Evolutionary conservation across 768 basidiomycete genomes (phyloP).

Genomic region (Asterophora parasitica): DNA sequence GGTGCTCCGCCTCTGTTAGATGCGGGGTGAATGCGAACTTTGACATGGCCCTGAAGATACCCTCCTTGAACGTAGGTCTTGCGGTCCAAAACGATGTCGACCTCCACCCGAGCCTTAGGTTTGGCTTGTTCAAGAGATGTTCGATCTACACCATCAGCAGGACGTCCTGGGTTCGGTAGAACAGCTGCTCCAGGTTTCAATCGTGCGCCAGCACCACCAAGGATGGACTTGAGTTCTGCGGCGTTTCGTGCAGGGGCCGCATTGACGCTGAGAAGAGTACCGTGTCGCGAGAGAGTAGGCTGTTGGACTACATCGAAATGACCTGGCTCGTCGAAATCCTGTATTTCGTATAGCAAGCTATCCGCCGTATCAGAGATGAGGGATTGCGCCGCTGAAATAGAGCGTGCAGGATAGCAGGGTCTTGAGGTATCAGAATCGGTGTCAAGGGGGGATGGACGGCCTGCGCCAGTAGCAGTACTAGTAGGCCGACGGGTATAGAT

Average conservation of each 20-base stretch:
- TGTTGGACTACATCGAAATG: constrained; percentile 17
- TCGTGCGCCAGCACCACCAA: constrained; percentile 57
- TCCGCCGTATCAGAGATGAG: neutral
- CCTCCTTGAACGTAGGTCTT: constrained; percentile 79
- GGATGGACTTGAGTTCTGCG: constrained; percentile 54
- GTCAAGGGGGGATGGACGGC: no score
- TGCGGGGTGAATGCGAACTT: constrained; percentile 51
- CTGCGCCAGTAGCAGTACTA: no score
- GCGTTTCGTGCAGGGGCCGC: constrained; percentile 44
- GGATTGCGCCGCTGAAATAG: neutral
- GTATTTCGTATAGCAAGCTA: constrained; percentile 19
- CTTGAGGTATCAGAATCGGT: neutral
- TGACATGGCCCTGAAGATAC: constrained; percentile 62
- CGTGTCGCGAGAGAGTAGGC: constrained; percentile 35
- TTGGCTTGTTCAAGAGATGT: constrained; percentile 69
- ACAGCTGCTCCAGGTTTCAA: constrained; percentile 51
- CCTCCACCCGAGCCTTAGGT: constrained; percentile 67
- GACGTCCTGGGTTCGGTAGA: constrained; percentile 25
- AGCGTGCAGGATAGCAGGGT: neutral
- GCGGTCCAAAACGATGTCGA: constrained; percentile 76
- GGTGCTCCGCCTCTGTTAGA: constrained; percentile 50
- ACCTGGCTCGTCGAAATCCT: constrained; percentile 9
- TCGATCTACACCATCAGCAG: constrained; percentile 16
- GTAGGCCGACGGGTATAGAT: neutral
- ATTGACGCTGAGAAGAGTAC: constrained; percentile 51